Evolutionary conservation across 371 early-diverging fungal species (phyloP), one percentile per base, ranked within the genome.

Genomic region (Sporodiniella umbellata): DNA sequence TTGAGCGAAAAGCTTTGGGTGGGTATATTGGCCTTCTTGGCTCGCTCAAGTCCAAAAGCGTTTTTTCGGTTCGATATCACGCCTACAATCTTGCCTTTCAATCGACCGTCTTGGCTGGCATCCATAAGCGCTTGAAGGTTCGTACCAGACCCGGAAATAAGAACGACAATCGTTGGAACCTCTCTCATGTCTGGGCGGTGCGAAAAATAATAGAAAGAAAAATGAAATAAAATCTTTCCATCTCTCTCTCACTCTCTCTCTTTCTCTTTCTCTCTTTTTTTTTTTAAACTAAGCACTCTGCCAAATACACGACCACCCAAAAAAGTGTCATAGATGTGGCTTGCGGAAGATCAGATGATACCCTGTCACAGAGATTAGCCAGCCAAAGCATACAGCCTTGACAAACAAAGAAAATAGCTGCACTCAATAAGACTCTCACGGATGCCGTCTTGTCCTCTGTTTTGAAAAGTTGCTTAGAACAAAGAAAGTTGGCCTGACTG

Each of bases 81-180:
- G 7, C 82, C 67, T 6, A 69, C 69, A 39, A 86, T 84, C 19
- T 72, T 68, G 28, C 77, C 78, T n/a, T 72, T 69, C 12, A 90
- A 65, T 17, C 54, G 42, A 7, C 79, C 79, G 2, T 64, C 51
- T n/a, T 70, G 64, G 30, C 75, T 70, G 6, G 90, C 88, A 62
- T 98, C 93, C 48, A 98, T 94, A 25, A 98, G 66, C n/a, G 98
- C 96, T 73, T 98, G 97, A 18, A 98, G 81, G 72, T 98, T 98
- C 35, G 92, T 81, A 18, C 98, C 98, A 57, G 85, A 92, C 42
- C 98, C 98, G 6, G 94, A 94, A 54, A 98, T 92, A 44, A 95
- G 83, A 28, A 98, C 94, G 39, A 93, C 90, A 56, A 95, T 75
- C 24, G 79, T 78, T 43, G 81, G 83, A 33, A 51, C 28, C 12